These are phyloP conservation scores for Obba rivulosa DNA, from an alignment of 768 basidiomycete genomes.

Conservation along the genomic window DNA sequence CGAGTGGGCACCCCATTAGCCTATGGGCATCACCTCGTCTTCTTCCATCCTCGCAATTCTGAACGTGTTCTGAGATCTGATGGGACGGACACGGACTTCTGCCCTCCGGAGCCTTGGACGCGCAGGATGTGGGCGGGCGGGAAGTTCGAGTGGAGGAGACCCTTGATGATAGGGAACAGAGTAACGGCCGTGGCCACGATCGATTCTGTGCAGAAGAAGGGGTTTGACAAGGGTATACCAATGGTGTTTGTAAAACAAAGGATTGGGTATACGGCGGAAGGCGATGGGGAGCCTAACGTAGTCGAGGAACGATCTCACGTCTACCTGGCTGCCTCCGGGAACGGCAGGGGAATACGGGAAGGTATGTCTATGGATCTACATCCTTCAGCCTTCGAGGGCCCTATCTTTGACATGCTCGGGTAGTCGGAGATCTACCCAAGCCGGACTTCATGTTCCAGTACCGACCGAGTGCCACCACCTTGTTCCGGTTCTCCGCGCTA, in stretches of 20 bases:
- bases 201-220: constrained; percentile 53
- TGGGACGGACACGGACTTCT: constrained; percentile 68
- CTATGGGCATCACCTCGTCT: constrained; percentile 67
- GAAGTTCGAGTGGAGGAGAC: constrained; percentile 55
- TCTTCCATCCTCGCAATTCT: constrained; percentile 65
- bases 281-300: constrained; percentile 40
- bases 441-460: constrained; percentile 56
- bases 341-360: constrained; percentile 31
- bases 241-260: constrained; percentile 74
- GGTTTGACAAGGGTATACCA: constrained; percentile 55
- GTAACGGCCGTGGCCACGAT: constrained; percentile 47
- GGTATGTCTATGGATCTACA: constrained; percentile 28
- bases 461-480: constrained; percentile 59
- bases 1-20: constrained; percentile 36
- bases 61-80: constrained; percentile 55
- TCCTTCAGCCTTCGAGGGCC: not conserved
- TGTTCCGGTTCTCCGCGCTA: constrained; percentile 84
- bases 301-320: constrained; percentile 67
- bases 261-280: constrained; percentile 46
- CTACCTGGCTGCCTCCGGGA: constrained; percentile 39
- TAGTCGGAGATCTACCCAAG: constrained; percentile 48
- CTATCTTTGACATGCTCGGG: constrained; percentile 2
- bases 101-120: constrained; percentile 68
- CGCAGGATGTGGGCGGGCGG: constrained; percentile 84
- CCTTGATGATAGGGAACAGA: constrained; percentile 48